These are phyloP conservation scores for Dactylellina drechsleri DNA, from an alignment of 2,329 filamentous ascomycete species.

Conservation along the genomic window DNA sequence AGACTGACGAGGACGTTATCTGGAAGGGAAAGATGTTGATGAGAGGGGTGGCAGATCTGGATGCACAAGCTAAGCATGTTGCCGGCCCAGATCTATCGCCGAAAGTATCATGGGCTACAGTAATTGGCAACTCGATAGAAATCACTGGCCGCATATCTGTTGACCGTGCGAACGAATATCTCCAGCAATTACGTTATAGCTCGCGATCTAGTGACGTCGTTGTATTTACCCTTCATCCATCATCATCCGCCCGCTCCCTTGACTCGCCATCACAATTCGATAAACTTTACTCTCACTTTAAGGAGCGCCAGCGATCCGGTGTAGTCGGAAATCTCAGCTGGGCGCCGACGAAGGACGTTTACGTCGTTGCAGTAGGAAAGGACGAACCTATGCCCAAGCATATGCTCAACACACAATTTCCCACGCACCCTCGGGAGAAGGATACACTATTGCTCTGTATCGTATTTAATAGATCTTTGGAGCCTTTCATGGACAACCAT, in stretches of 20 bases:
- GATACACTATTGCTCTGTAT: slow-evolving; percentile 44
- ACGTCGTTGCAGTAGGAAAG: slow-evolving; percentile 84
- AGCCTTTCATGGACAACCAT: slow-evolving; percentile 40
- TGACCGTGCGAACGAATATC: slow-evolving; percentile 85
- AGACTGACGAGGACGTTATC: slow-evolving; percentile 75
- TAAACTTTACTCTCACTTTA: slow-evolving; percentile 87
- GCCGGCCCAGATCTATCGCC: slow-evolving; percentile 81
- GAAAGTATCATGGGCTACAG: slow-evolving; percentile 75
- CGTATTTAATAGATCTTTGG: slow-evolving; percentile 42
- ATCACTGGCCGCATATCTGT: slow-evolving; percentile 84
- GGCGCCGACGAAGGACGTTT: slow-evolving; percentile 85
- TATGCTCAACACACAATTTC: slow-evolving; percentile 51
- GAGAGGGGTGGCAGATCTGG: slow-evolving; percentile 79
- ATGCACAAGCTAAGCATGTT: slow-evolving; percentile 80
- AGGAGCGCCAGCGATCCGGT: slow-evolving; percentile 81
- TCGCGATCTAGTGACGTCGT: slow-evolving; percentile 79
- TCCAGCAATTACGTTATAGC: slow-evolving; percentile 85
- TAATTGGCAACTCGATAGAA: slow-evolving; percentile 76
- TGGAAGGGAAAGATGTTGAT: slow-evolving; percentile 83
- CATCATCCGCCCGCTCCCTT: slow-evolving; percentile 65
- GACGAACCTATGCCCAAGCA: slow-evolving; percentile 76
- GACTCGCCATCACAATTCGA: slow-evolving; percentile 73
- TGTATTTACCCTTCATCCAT: slow-evolving; percentile 76
- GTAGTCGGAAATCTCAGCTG: slow-evolving; percentile 81
- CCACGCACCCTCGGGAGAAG: slow-evolving; percentile 39